A percentile compares a stretch with the other conserved stretches of the same genome.
These are phyloP conservation scores for Creolimax fragrantissima DNA, from an alignment of 78 protist genomes.

Conservation along the genomic window DNA sequence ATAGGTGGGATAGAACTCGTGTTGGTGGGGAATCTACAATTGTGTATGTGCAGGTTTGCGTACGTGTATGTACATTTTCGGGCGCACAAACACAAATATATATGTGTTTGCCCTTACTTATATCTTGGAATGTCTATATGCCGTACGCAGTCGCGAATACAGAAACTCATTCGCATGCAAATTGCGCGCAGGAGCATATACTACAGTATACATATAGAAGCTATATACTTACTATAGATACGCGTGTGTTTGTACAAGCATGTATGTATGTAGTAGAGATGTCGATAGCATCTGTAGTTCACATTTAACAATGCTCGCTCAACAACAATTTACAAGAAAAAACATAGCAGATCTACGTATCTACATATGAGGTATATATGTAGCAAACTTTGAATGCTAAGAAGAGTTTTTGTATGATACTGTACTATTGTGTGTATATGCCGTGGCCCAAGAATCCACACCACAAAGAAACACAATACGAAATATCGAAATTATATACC, in stretches of 20 bases:
- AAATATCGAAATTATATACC: neutral
- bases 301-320: neutral
- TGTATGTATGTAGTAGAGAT: neutral
- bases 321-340: too few species aligned
- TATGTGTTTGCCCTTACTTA: neutral
- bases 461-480: neutral
- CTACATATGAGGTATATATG: too few species aligned
- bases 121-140: neutral
- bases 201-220: neutral
- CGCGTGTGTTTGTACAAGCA: neutral
- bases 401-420: neutral
- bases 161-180: neutral
- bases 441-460: neutral
- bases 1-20: too few species aligned
- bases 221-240: neutral
- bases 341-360: too few species aligned
- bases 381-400: neutral
- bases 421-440: neutral
- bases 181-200: neutral
- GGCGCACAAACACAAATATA: neutral
- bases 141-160: neutral
- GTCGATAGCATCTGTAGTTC: neutral
- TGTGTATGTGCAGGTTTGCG: neutral
- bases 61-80: neutral
- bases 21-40: too few species aligned